Evolutionary conservation across 495 filamentous ascomycete genomes (phyloP).

Genomic region (Tuber microsphaerosporum): DNA sequence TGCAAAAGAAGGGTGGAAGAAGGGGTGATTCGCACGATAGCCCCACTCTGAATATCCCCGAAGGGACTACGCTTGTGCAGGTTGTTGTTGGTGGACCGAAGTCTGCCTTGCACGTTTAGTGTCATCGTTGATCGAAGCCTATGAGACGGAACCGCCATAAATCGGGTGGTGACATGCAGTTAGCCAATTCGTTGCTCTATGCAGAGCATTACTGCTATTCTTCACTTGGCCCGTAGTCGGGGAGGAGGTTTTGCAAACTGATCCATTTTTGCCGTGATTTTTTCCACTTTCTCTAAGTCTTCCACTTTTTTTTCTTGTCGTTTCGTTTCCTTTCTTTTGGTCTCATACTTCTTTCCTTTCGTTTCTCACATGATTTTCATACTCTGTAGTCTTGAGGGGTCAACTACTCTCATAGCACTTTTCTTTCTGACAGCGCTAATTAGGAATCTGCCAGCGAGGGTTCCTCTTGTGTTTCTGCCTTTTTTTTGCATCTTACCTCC

Average conservation of each 20-base stretch:
- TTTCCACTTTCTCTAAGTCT: neutral
- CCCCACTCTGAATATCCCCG: conserved; percentile 12
- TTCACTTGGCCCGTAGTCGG: conserved; percentile 31
- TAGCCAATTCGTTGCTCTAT: conserved; percentile 26
- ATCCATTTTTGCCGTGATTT: conserved; percentile 14
- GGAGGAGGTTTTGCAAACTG: conserved; percentile 36
- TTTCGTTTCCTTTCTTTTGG: conserved; percentile 26
- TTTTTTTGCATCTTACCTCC: conserved; percentile 1
- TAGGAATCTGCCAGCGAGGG: neutral
- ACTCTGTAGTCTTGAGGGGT: conserved; percentile 2
- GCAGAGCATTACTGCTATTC: conserved; percentile 10
- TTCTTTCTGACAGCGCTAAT: neutral
- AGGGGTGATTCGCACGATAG: conserved; percentile 37
- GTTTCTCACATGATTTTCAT: neutral
- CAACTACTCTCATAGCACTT: neutral
- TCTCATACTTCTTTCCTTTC: conserved; percentile 8
- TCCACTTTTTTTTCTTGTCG: conserved; percentile 5
- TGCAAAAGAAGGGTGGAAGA: conserved; percentile 12
- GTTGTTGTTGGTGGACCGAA: conserved; percentile 26
- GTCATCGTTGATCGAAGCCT: conserved; percentile 17
- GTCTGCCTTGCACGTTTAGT: conserved; percentile 24
- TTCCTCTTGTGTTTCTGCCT: neutral
- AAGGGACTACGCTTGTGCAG: conserved; percentile 31
- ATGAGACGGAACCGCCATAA: conserved; percentile 10
- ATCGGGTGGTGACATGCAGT: conserved; percentile 4